Conservation (phyloP, 2,329 filamentous ascomycete species). For the Xylariaceae sp. region DNA sequence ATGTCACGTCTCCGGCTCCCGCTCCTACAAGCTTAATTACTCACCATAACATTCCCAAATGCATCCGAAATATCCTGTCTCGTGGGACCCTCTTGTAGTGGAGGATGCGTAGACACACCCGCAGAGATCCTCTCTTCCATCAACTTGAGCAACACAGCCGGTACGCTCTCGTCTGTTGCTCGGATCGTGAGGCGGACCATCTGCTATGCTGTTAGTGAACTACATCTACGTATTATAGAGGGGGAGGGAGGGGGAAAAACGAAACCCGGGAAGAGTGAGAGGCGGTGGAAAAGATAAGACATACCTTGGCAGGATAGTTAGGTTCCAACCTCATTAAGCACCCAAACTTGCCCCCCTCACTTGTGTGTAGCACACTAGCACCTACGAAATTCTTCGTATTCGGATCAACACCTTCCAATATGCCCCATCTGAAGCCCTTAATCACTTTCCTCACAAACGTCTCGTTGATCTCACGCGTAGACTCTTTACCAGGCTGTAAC, state of each 20-base stretch:
- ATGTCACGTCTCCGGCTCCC: too few relatives aligned
- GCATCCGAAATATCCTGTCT: slow-evolving; percentile 52
- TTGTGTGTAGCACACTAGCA: slow-evolving; percentile 80
- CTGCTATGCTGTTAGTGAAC: slow-evolving; percentile 36
- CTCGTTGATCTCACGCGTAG: slow-evolving; percentile 64
- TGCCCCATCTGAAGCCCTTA: slow-evolving; percentile 84
- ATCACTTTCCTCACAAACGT: slow-evolving; percentile 70
- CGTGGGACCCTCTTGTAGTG: slow-evolving; percentile 41
- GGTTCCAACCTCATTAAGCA: slow-evolving; percentile 92
- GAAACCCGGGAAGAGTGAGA: too few relatives aligned
- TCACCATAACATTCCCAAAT: slow-evolving; percentile 57
- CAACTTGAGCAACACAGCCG: slow-evolving; percentile 72
- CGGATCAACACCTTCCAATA: slow-evolving; percentile 82
- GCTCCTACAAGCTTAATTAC: background rate
- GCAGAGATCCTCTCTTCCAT: slow-evolving; percentile 80
- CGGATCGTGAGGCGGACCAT: slow-evolving; percentile 94
- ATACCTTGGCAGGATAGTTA: slow-evolving; percentile 86
- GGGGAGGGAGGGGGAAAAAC: background rate
- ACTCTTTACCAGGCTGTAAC: slow-evolving; percentile 52
- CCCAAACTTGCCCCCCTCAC: slow-evolving; percentile 84
- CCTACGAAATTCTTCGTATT: slow-evolving; percentile 94
- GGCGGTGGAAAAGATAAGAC: too few relatives aligned
- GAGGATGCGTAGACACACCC: slow-evolving; percentile 44
- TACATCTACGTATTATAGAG: background rate
- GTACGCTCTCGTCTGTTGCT: slow-evolving; percentile 88